These are phyloP conservation scores for Ceratocystis destructans DNA, from an alignment of 2,329 filamentous ascomycete species.

Conservation along the genomic window DNA sequence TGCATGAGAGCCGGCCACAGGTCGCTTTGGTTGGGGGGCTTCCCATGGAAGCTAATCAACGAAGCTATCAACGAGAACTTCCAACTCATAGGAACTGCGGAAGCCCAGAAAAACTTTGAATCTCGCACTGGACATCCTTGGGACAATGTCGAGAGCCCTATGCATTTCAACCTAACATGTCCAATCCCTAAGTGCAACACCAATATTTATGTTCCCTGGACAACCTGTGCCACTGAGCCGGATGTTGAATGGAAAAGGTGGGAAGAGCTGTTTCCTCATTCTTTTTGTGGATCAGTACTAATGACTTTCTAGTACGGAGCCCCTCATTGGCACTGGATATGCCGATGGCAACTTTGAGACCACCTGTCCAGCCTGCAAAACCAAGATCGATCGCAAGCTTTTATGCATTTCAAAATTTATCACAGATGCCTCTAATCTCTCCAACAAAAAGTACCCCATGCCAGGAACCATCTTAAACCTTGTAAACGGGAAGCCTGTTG, in stretches of 20 bases:
- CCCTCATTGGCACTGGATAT: conserved; percentile 40
- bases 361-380: conserved; percentile 38
- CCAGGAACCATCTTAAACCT: conserved; percentile 52
- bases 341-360: conserved; percentile 42
- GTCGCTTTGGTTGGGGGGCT: conserved; percentile 44
- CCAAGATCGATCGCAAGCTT: conserved; percentile 40
- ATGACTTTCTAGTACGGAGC: conserved; percentile 4
- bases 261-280: not conserved
- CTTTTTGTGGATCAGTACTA: not conserved
- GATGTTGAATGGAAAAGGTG: conserved; percentile 8
- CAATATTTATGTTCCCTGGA: conserved; percentile 42
- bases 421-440: conserved; percentile 38
- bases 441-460: conserved; percentile 40
- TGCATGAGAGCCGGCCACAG: conserved; percentile 44
- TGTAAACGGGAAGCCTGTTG: conserved; percentile 31
- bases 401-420: conserved; percentile 50
- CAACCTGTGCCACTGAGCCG: conserved; percentile 33
- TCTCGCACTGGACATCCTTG: conserved; percentile 38
- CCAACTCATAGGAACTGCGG: conserved; percentile 37
- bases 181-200: conserved; percentile 34
- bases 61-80: conserved; percentile 45
- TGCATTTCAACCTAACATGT: conserved; percentile 39
- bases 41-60: conserved; percentile 53
- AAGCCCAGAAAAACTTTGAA: conserved; percentile 36
- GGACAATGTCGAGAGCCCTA: conserved; percentile 43